Percentiles rank a stretch among this genome's conserved stretches.
These are phyloP conservation scores for Quercus lobata DNA, from an alignment of 331 rosid genomes.

Conservation along the genomic window DNA sequence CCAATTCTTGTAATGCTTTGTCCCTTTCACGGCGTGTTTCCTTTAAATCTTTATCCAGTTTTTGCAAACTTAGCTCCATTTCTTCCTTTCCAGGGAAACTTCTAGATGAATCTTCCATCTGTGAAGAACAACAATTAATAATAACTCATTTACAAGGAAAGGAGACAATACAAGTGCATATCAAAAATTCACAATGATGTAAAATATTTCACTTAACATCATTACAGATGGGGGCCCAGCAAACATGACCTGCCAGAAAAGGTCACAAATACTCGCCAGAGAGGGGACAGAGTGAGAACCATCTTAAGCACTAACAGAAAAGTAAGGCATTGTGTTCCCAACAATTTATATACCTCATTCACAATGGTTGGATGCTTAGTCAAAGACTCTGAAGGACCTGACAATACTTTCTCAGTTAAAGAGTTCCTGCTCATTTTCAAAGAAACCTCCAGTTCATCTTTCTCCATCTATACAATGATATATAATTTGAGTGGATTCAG, in stretches of 20 bases:
- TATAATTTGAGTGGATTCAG: conserved; percentile 16
- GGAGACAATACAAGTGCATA: background rate
- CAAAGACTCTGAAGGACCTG: conserved; percentile 38
- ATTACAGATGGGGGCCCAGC: background rate
- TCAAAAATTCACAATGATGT: background rate
- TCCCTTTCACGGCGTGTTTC: conserved; percentile 67
- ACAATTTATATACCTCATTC: conserved; percentile 43
- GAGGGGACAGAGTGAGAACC: background rate
- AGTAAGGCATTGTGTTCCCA: background rate
- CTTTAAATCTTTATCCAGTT: conserved; percentile 60
- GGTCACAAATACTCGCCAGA: background rate
- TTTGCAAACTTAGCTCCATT: conserved; percentile 66
- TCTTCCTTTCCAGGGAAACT: conserved; percentile 71
- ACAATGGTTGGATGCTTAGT: conserved; percentile 35
- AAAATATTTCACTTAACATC: background rate
- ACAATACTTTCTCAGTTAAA: conserved; percentile 23
- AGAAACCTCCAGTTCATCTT: conserved; percentile 63
- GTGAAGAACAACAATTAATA: background rate
- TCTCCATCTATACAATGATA: conserved; percentile 49
- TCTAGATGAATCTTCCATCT: conserved; percentile 54
- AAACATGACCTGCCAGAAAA: background rate
- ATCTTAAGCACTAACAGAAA: conserved; percentile 1
- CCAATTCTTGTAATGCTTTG: conserved; percentile 66
- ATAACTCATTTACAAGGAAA: background rate
- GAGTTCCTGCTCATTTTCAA: conserved; percentile 42